Evolutionary conservation across 225 moss, liverwort and hornwort species (phyloP).

Genomic region (Bryoerythrophyllum caledonicum): DNA sequence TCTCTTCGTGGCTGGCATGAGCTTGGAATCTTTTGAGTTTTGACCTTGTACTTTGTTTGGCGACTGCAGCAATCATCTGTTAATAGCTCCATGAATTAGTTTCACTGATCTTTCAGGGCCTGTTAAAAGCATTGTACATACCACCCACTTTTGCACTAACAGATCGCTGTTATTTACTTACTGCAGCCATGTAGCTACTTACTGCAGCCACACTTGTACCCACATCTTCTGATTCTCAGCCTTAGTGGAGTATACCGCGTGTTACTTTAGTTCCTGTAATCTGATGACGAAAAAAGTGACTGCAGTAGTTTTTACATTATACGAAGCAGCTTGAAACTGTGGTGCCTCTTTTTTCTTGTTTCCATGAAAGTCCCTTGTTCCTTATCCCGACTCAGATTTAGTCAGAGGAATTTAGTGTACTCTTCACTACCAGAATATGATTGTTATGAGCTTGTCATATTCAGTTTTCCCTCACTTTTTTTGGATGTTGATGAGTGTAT

Average conservation of each 20-base stretch:
- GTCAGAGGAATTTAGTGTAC: background rate
- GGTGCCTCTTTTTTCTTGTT: no score
- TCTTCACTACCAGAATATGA: background rate
- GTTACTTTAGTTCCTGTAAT: no score
- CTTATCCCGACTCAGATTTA: background rate
- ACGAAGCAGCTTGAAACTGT: no score
- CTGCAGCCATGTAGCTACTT: background rate
- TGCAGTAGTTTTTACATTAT: no score
- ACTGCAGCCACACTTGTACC: constrained; percentile 1
- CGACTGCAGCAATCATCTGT: background rate
- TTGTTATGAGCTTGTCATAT: background rate
- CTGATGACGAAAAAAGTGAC: no score
- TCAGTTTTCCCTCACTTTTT: background rate
- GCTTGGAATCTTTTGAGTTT: background rate
- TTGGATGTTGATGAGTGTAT: background rate
- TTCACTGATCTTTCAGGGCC: background rate
- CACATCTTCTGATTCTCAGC: background rate
- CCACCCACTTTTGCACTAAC: background rate
- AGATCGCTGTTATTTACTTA: background rate
- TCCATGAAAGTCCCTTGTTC: no score
- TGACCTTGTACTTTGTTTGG: constrained; percentile 6
- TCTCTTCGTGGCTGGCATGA: background rate
- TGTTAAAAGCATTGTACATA: background rate
- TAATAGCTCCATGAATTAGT: no score
- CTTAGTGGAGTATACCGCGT: background rate